Evolutionary conservation across 768 basidiomycete genomes (phyloP), one percentile per base, ranked within the genome.

Genomic region (Erythrobasidium yunnanense): DNA sequence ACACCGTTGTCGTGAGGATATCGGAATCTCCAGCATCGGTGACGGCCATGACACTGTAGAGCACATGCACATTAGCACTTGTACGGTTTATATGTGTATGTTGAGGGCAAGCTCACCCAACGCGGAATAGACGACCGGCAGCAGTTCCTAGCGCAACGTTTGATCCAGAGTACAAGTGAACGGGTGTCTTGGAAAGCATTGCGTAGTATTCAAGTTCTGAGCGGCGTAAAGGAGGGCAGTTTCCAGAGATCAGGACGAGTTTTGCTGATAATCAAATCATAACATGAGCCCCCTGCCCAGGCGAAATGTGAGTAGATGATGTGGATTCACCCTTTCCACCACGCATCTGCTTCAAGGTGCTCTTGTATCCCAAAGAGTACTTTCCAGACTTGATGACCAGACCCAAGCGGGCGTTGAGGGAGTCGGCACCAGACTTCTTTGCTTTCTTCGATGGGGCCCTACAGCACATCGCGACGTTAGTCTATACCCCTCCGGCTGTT

Each of bases 351-450:
- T 97, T 96, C 75, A 99, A 82, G 56, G 92, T 90, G 69, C 90
- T 89, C 80, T 97, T 97, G 86, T 96, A 96, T 68, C 95, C 95
- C 69, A 97, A 82, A 60, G 83, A 81, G 85, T 90, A 97, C 80
- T 96, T 93, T 72, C 93, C 93, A 71, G 92, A 96, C 83, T 97
- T 97, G 78, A 96, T 90, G 77, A 95, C 92, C 75, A 99, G 89
- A 56, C 78, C 78, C 29, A 75, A 71, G 23, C 68, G 60, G 55
- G 69, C 62, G 72, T 73, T 73, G 70, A 63, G 60, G 23, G 42
- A 22, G 45, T 11, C 42, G 42, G 18, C 46, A 30, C 46, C 42
- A 15, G 34, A 35, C 56, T 58, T 58, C 56, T 58, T 58, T 35
- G 29, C 38, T 45, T 58, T 58, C 56, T 58, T 58, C 38, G 38